phyloP scores from a whole-genome alignment of 1,284 basidiomycete species.

The Peniophora sp. region DNA sequence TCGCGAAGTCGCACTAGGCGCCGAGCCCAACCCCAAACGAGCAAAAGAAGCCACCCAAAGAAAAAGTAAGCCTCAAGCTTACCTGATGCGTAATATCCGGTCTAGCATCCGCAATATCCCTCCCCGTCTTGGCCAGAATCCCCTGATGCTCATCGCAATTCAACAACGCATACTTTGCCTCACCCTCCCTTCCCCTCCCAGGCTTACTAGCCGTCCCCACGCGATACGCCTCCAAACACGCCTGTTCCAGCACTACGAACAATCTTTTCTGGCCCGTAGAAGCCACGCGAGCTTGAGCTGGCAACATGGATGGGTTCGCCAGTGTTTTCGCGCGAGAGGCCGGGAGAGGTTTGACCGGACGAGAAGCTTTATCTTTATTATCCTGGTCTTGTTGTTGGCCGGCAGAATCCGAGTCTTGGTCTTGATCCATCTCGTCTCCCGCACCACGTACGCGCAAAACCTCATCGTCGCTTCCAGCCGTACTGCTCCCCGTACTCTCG shows the following conservation, averaged over 20 bases:
- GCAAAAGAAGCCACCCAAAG: not conserved
- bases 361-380: slow-evolving; percentile 18
- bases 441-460: slow-evolving; percentile 6
- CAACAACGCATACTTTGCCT: slow-evolving; percentile 93
- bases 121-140: slow-evolving; percentile 93
- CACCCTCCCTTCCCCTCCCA: slow-evolving; percentile 49
- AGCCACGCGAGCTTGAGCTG: slow-evolving; percentile 69
- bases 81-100: slow-evolving; percentile 99
- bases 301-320: slow-evolving; percentile 74
- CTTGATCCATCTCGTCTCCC: slow-evolving; percentile 15
- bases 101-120: slow-evolving; percentile 96
- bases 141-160: slow-evolving; percentile 99
- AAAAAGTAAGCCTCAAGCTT: slow-evolving; percentile 17
- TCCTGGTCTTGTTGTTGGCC: slow-evolving; percentile 37
- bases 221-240: slow-evolving; percentile 93
- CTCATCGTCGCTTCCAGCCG: not conserved
- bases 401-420: not conserved
- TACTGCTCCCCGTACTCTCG: not conserved
- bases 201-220: slow-evolving; percentile 56
- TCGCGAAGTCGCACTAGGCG: not conserved
- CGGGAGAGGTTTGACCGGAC: slow-evolving; percentile 41
- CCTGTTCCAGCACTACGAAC: slow-evolving; percentile 89
- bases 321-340: slow-evolving; percentile 38
- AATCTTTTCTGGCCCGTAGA: slow-evolving; percentile 54
- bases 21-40: not conserved